These are phyloP conservation scores for Mucuna pruriens DNA, from an alignment of 306 rosid species.

Conservation along the genomic window DNA sequence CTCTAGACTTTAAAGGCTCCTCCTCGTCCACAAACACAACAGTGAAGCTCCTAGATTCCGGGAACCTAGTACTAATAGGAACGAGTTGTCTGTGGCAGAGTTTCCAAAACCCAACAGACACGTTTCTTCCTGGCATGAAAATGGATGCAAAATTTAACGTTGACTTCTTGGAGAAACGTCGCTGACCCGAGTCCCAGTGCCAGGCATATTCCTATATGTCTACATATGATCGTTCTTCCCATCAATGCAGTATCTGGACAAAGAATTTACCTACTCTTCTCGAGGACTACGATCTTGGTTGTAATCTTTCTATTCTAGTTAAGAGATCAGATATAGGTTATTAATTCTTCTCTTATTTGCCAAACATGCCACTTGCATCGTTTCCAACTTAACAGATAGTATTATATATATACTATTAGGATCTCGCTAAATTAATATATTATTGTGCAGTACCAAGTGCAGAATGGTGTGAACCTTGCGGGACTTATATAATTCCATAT, in stretches of 20 bases:
- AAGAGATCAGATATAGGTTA: constrained; percentile 40
- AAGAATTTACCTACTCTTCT: constrained; percentile 10
- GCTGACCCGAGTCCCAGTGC: constrained; percentile 39
- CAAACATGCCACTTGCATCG: too few species aligned
- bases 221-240: not conserved
- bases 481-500: constrained; percentile 54
- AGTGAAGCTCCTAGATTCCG: constrained; percentile 48
- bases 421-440: not conserved
- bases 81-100: constrained; percentile 49
- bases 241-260: constrained; percentile 35
- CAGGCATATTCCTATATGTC: constrained; percentile 41
- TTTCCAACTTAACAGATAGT: not conserved
- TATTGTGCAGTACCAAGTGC: constrained; percentile 45
- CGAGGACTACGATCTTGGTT: not conserved
- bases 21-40: not conserved
- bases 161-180: constrained; percentile 45
- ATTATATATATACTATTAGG: too few species aligned
- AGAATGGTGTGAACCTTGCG: constrained; percentile 51
- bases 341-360: not conserved
- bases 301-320: constrained; percentile 33
- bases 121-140: constrained; percentile 59
- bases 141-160: constrained; percentile 10
- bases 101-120: constrained; percentile 50
- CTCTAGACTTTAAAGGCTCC: rapidly evolving
- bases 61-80: constrained; percentile 45